Evolutionary conservation across 768 basidiomycete genomes (phyloP).

Genomic region (Agaricus blazei): DNA sequence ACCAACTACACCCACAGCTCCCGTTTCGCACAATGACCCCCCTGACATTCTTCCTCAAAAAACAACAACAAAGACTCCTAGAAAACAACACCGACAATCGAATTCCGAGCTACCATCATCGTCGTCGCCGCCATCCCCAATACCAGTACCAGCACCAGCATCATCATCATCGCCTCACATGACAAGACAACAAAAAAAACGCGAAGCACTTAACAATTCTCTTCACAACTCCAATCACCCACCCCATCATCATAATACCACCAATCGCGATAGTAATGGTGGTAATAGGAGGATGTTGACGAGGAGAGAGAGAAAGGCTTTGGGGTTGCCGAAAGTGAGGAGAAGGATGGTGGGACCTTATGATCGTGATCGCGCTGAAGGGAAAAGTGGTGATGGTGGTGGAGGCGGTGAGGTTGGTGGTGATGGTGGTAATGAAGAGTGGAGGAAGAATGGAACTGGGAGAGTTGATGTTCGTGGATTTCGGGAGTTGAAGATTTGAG

Average conservation of each 20-base stretch:
- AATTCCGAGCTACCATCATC: too few species aligned
- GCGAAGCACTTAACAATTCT: too few species aligned
- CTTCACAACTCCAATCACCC: not conserved
- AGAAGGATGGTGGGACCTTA: conserved; percentile 17
- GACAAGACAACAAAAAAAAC: too few species aligned
- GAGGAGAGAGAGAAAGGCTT: conserved; percentile 60
- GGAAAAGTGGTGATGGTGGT: conserved; percentile 42
- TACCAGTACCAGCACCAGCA: too few species aligned
- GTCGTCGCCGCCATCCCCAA: too few species aligned
- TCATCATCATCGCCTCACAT: too few species aligned
- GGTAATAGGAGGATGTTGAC: conserved; percentile 43
- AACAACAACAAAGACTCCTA: too few species aligned
- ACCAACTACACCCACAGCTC: not conserved
- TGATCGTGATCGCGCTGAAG: conserved; percentile 26
- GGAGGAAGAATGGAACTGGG: conserved; percentile 67
- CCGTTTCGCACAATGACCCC: not conserved
- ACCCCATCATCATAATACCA: not conserved
- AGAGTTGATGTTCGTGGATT: conserved; percentile 75
- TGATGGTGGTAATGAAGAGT: conserved; percentile 33
- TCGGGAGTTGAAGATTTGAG: conserved; percentile 65
- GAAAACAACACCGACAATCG: too few species aligned
- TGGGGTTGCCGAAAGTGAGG: conserved; percentile 55
- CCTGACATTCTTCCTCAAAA: too few species aligned
- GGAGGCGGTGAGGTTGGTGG: conserved; percentile 46
- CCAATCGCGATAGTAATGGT: not conserved